Evolutionary conservation across 179 eudicot genomes (phyloP), one percentile per base, ranked within the genome.

Genomic region (Silene noctiflora): DNA sequence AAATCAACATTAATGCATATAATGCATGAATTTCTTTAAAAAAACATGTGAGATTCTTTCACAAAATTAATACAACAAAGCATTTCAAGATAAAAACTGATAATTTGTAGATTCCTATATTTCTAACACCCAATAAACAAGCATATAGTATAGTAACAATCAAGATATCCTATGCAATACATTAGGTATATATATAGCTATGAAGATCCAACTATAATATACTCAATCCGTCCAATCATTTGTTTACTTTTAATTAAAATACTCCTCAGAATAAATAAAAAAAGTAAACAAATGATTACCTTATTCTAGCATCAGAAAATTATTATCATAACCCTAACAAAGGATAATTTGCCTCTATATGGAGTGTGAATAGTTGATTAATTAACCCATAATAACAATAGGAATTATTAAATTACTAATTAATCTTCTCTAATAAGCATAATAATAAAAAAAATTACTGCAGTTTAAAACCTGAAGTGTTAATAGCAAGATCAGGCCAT

Each of bases 401-500:
- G 29, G 25, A 60, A 56, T 16, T 56, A 56, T 56, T 66, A 20
- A 22, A 56, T 20, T 3, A 35, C 6, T 35, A 16, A 8, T 20
- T 19, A 21, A 7, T 21, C 42, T 19, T 42, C 24, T 35, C 39
- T 59, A 55, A 17, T 12, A 9, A 27, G 19, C 42, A 60, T 39
- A 39, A 20, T 14, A 62, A 27, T 27, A 2, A 24, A 63, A 46
- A 44, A 22, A 2, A 16, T 81, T 11, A 74, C 62, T 77, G 81
- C 8, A 81, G 77, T 27, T 77, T 75, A 68, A 89, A 89, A 76
- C 87, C 85, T 78, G 93, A 85, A 55, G 86, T 85, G 86, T 76
- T 85, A 62, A 88, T 88, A 42, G 87, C 80, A 86, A 89, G 91
- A 85, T 84, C 88, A 80, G 90, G 86, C 88, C 86, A 86, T 21